Conservation (phyloP, 2,329 filamentous ascomycete species). For the Fusarium poae region DNA sequence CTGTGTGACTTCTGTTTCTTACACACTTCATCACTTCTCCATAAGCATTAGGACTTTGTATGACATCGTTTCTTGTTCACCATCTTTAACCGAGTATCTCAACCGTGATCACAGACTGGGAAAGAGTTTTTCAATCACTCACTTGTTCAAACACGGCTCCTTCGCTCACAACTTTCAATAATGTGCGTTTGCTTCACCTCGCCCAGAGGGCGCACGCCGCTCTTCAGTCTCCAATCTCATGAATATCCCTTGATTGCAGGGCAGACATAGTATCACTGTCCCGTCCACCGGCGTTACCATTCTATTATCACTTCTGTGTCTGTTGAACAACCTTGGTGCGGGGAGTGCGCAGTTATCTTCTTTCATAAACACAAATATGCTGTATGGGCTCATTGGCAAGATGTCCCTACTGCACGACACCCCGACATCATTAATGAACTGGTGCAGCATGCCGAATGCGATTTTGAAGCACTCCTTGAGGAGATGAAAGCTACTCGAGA, state of each 20-base stretch:
- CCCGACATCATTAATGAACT: not conserved
- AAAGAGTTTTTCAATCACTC: not conserved
- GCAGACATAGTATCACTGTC: conserved; percentile 51
- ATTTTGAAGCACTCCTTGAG: not conserved
- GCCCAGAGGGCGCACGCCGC: not conserved
- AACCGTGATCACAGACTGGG: conserved; percentile 2
- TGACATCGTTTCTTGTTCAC: conserved; percentile 7
- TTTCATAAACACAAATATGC: conserved; percentile 31
- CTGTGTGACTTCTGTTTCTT: not conserved
- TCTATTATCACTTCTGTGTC: conserved; percentile 35
- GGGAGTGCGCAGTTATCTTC: conserved; percentile 53
- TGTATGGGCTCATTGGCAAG: conserved; percentile 42
- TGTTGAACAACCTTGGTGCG: conserved; percentile 50
- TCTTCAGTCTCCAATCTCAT: conserved; percentile 39
- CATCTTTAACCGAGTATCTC: not conserved
- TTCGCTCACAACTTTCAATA: conserved; percentile 28
- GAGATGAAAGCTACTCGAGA: not conserved
- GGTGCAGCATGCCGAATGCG: not conserved
- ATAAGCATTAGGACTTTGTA: not conserved
- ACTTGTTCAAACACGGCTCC: not conserved
- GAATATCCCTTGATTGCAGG: conserved; percentile 28
- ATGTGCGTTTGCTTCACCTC: conserved; percentile 47
- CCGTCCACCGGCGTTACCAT: conserved; percentile 49
- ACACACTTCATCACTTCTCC: not conserved
- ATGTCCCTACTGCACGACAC: conserved; percentile 18